Conservation (phyloP, 2,329 filamentous ascomycete genomes). For the Hymenoscyphus infarciens region DNA sequence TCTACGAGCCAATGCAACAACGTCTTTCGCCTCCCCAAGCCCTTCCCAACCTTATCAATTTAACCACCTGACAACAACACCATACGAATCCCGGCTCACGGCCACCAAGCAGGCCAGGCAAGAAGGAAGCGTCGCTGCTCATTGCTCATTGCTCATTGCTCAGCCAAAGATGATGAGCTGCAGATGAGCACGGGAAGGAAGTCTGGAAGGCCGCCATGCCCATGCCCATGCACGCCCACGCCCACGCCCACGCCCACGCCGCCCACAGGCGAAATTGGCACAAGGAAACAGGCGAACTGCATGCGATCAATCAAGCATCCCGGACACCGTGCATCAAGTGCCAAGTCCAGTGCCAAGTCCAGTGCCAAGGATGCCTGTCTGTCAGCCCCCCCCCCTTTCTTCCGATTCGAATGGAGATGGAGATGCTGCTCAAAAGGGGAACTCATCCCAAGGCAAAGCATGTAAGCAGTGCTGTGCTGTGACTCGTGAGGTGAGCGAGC, state of each 20-base stretch:
- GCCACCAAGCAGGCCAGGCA: not conserved
- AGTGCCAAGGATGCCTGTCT: conserved; percentile 2
- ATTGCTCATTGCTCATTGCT: not conserved
- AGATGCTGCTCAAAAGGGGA: not conserved
- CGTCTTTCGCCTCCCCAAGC: not conserved
- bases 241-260: not conserved
- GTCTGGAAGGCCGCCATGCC: not conserved
- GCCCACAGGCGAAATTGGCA: not conserved
- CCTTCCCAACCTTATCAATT: not conserved
- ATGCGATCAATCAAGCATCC: conserved; percentile 3
- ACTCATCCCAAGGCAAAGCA: not conserved
- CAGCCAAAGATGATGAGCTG: not conserved
- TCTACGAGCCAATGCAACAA: conserved; percentile 3
- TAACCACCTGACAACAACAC: not conserved
- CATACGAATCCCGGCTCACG: not conserved
- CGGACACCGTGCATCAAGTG: not conserved
- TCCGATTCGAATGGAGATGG: not conserved
- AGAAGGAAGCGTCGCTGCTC: not conserved
- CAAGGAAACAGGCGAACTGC: conserved; percentile 5
- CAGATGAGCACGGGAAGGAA: conserved; percentile 1
- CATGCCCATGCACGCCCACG: not conserved
- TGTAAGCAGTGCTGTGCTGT: not conserved
- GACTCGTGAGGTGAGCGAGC: not conserved
- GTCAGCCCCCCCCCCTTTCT: not conserved
- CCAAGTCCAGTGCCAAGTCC: not conserved